Evolutionary conservation across 2,329 filamentous ascomycete genomes (phyloP), one percentile per base, ranked within the genome.

Genomic region (Aspergillus unguis): DNA sequence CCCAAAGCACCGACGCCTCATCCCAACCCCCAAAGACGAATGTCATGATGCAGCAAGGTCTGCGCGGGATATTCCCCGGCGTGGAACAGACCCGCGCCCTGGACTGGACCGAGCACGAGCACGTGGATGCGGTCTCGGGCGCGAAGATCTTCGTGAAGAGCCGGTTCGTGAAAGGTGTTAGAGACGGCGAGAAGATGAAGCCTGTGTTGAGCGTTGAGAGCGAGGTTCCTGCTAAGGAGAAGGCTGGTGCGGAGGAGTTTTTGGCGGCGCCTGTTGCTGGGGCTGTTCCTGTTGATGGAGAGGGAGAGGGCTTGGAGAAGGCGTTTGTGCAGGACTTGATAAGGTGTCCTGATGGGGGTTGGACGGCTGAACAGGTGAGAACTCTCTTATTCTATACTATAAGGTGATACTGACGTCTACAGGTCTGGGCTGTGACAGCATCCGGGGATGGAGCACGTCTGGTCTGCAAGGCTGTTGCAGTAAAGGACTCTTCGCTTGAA

Each of bases 381-480:
- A 17, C 17, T n/a, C 28, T 17, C 33, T 38, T 31, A n/a, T 11
- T 47, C 5, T 28, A 17, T 6, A 3, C 8, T 9, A 9, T 10
- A 25, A 47, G 17, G n/a, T 33, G 10, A 28, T 25, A 25, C 35
- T 48, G 36, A 48, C 35, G 26, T 1, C 2, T 17, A 3, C 35
- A 48, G 46, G 25, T 42, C 29, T 48, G 46, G 46, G 37, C 46
- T 27, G 37, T 48, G 4, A 38, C 41, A 31, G 35, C 2, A 9
- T 26, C 33, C 9, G 46, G 38, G 6, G 46, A 42, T 33, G 38
- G 31, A 5, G 6, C 35, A 10, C 33, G 32, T 6, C 23, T 48
- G 29, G 42, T 29, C n/a, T 48, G 46, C 37, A 48, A 40, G 37
- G 46, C 46, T 35, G 46, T 48, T 48, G 46, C 46, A 10, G 46